Conservation (phyloP, 768 basidiomycete species). For the Lentinula aciculospora region DNA sequence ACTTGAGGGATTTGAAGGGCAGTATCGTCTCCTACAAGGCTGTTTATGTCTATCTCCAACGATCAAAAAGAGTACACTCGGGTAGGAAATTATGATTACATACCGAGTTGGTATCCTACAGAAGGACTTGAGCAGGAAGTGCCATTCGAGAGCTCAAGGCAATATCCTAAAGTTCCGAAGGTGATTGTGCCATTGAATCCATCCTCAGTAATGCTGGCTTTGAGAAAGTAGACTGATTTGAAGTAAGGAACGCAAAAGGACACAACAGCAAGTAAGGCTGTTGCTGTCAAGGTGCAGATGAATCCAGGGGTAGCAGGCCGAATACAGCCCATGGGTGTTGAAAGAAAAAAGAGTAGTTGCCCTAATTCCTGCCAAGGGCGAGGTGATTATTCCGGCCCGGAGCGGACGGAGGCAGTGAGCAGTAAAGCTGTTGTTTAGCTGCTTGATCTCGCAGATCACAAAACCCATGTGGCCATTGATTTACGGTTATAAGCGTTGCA, state of each 20-base stretch:
- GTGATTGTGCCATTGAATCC: conserved; percentile 58
- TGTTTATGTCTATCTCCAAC: conserved; percentile 62
- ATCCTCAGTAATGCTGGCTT: conserved; percentile 51
- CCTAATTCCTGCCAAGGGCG: background rate
- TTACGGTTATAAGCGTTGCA: too few species aligned
- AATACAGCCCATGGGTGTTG: conserved; percentile 48
- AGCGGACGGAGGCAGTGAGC: too few species aligned
- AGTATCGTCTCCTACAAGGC: conserved; percentile 64
- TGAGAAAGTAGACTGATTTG: conserved; percentile 87
- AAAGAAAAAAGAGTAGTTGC: background rate
- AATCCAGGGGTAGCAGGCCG: conserved; percentile 91
- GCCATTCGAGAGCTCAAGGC: conserved; percentile 47
- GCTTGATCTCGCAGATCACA: too few species aligned
- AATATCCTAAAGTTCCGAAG: conserved; percentile 91
- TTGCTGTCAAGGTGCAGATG: conserved; percentile 73
- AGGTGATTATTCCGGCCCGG: background rate
- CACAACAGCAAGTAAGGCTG: conserved; percentile 75
- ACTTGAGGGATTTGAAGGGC: conserved; percentile 72
- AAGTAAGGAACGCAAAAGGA: conserved; percentile 88
- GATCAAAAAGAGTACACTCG: conserved; percentile 2
- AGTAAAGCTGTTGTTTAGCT: background rate
- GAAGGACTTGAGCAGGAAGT: conserved; percentile 74
- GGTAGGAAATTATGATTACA: conserved; percentile 21
- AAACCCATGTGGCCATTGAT: too few species aligned
- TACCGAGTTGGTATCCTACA: conserved; percentile 86